Percentiles rank a stretch among this genome's conserved stretches.
These are phyloP conservation scores for Rhytidhysteron rufulum DNA, from an alignment of 2,329 filamentous ascomycete species.

Conservation along the genomic window DNA sequence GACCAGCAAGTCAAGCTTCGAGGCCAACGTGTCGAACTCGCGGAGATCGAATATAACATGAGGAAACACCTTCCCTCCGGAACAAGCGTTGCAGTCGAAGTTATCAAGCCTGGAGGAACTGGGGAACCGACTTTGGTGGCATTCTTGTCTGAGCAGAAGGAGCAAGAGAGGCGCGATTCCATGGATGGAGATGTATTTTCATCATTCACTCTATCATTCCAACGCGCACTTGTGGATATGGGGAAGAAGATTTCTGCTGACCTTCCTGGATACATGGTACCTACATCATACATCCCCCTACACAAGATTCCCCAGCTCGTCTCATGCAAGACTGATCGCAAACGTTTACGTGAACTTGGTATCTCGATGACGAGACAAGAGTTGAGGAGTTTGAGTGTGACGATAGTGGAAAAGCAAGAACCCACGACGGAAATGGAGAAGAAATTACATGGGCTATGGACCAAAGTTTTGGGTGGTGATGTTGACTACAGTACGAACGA, in stretches of 20 bases:
- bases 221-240: not conserved
- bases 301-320: slow-evolving; percentile 40
- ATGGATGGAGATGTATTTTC: slow-evolving; percentile 1
- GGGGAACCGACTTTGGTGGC: slow-evolving; percentile 25
- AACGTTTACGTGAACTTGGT: slow-evolving; percentile 11
- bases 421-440: slow-evolving; percentile 1
- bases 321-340: slow-evolving; percentile 40
- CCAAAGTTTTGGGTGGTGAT: slow-evolving; percentile 2
- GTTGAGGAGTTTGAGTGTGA: not conserved
- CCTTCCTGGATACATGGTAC: slow-evolving; percentile 36
- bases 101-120: slow-evolving; percentile 34
- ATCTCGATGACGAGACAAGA: slow-evolving; percentile 14
- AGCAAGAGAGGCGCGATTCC: slow-evolving; percentile 10
- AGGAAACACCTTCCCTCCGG: slow-evolving; percentile 28
- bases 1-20: slow-evolving; percentile 62
- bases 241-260: slow-evolving; percentile 8
- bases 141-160: slow-evolving; percentile 23
- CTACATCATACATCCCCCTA: slow-evolving; percentile 44
- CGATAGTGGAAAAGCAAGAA: not conserved
- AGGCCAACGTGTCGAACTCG: slow-evolving; percentile 9
- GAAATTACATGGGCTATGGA: slow-evolving; percentile 6
- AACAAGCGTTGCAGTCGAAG: slow-evolving; percentile 46
- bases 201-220: not conserved
- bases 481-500: slow-evolving; percentile 47
- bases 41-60: slow-evolving; percentile 8